Evolutionary conservation across 768 basidiomycete genomes (phyloP).

Genomic region (Tricholomella constricta): DNA sequence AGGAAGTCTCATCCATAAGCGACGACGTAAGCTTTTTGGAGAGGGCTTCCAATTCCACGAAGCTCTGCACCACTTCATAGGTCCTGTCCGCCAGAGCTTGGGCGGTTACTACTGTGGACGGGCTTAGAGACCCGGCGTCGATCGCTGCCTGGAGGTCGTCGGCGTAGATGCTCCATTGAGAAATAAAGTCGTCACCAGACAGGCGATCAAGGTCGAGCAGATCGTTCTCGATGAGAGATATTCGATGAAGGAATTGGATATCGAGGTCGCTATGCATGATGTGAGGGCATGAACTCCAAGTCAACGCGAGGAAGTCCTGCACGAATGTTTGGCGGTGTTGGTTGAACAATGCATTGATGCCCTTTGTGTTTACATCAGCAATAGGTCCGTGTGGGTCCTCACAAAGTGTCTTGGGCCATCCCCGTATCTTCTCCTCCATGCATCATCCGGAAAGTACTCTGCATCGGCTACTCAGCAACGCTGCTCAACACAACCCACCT

Average conservation of each 20-base stretch:
- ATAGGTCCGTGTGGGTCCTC: too few relatives aligned
- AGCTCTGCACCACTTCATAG: neutral
- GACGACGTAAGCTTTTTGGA: slow-evolving; percentile 8
- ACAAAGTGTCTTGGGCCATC: too few relatives aligned
- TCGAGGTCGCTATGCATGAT: slow-evolving; percentile 5
- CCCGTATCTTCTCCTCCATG: neutral
- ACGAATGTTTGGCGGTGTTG: slow-evolving; percentile 6
- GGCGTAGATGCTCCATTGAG: slow-evolving; percentile 10
- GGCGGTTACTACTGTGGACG: slow-evolving; percentile 10
- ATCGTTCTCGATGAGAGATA: slow-evolving; percentile 11
- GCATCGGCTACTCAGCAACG: neutral
- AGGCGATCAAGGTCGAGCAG: slow-evolving; percentile 8
- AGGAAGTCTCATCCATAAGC: slow-evolving; percentile 2
- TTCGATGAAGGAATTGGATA: slow-evolving; percentile 4
- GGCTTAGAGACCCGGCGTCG: slow-evolving; percentile 3
- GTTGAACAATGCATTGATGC: slow-evolving; percentile 1
- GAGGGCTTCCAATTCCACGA: slow-evolving; percentile 11
- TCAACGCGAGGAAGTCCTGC: neutral
- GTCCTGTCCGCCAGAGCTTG: slow-evolving; percentile 14
- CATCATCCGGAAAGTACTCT: neutral
- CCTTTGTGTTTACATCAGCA: neutral
- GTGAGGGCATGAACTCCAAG: neutral
- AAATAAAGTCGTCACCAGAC: slow-evolving; percentile 12
- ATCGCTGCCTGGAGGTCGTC: slow-evolving; percentile 14
- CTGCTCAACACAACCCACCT: neutral